Evolutionary conservation across 352 stramenopile species (phyloP).

Genomic region (Phytopythium chamaehyphon): DNA sequence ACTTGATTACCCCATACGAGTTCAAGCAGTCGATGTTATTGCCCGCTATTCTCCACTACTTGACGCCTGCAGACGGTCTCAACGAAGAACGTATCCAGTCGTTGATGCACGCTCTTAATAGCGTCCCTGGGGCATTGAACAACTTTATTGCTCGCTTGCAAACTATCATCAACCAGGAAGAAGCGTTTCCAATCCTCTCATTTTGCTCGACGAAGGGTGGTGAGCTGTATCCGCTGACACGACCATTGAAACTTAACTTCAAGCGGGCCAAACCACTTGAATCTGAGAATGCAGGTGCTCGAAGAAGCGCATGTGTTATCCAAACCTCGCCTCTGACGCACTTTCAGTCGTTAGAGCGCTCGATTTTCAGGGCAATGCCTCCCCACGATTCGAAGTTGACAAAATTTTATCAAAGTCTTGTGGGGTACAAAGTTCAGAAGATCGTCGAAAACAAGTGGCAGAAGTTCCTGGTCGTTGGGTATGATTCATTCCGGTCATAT

Average conservation of each 20-base stretch:
- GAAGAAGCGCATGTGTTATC: constrained; percentile 21
- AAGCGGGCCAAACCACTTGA: constrained; percentile 8
- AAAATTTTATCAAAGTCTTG: constrained; percentile 57
- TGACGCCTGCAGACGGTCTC: constrained; percentile 29
- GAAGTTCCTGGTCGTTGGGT: constrained; percentile 69
- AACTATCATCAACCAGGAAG: constrained; percentile 73
- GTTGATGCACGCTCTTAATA: constrained; percentile 42
- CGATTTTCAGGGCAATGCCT: constrained; percentile 56
- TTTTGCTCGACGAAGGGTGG: constrained; percentile 63
- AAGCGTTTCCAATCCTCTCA: constrained; percentile 55
- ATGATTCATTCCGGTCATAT: constrained; percentile 42
- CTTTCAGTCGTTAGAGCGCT: constrained; percentile 87
- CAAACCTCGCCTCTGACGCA: constrained; percentile 72
- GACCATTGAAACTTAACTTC: constrained; percentile 60
- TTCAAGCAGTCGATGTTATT: constrained; percentile 82
- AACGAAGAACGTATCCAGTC: constrained; percentile 27
- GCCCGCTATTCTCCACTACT: constrained; percentile 50
- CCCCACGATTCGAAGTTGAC: constrained; percentile 47
- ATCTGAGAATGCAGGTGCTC: neutral
- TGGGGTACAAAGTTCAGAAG: constrained; percentile 72
- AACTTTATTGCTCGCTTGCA: constrained; percentile 61
- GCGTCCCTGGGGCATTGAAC: constrained; percentile 43
- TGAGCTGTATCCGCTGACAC: constrained; percentile 72
- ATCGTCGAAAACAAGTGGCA: constrained; percentile 78
- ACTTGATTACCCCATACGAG: constrained; percentile 79